These are phyloP conservation scores for Rhizopogon vinicolor DNA, from an alignment of 768 basidiomycete species.

Conservation along the genomic window DNA sequence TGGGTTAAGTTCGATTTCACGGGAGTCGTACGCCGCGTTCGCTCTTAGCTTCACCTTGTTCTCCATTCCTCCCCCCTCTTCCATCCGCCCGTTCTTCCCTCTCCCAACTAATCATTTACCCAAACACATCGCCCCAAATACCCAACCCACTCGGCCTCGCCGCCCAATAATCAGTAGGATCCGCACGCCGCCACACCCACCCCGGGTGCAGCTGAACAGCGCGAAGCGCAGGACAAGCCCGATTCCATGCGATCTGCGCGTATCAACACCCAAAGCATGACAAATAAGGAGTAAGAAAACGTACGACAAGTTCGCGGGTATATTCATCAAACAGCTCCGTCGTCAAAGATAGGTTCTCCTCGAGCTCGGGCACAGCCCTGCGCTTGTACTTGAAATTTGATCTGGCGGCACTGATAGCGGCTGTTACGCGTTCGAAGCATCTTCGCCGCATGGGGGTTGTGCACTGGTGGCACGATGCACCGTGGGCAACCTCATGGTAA, in stretches of 20 bases:
- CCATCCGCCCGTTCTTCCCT: too few relatives aligned
- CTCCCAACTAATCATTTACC: background rate
- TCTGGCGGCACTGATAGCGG: background rate
- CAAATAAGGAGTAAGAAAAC: background rate
- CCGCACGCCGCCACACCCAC: conserved; percentile 34
- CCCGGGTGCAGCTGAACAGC: conserved; percentile 38
- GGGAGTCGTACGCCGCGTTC: too few relatives aligned
- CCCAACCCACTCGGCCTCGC: background rate
- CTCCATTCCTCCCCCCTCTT: too few relatives aligned
- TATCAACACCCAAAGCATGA: conserved; percentile 14
- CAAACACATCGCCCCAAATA: background rate
- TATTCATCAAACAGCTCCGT: background rate
- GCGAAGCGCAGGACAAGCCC: conserved; percentile 32
- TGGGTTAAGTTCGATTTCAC: too few relatives aligned
- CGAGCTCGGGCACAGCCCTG: background rate
- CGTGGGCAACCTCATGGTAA: background rate
- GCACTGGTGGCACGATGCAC: background rate
- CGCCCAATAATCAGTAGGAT: background rate
- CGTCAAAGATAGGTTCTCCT: background rate
- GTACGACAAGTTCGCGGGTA: background rate
- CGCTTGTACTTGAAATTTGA: background rate
- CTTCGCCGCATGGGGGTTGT: background rate
- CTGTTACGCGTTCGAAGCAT: too few relatives aligned
- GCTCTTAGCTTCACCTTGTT: too few relatives aligned
- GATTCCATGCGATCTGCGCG: conserved; percentile 39